These are phyloP conservation scores for Beauveria sp. DNA, from an alignment of 2,329 filamentous ascomycete species.

Conservation along the genomic window DNA sequence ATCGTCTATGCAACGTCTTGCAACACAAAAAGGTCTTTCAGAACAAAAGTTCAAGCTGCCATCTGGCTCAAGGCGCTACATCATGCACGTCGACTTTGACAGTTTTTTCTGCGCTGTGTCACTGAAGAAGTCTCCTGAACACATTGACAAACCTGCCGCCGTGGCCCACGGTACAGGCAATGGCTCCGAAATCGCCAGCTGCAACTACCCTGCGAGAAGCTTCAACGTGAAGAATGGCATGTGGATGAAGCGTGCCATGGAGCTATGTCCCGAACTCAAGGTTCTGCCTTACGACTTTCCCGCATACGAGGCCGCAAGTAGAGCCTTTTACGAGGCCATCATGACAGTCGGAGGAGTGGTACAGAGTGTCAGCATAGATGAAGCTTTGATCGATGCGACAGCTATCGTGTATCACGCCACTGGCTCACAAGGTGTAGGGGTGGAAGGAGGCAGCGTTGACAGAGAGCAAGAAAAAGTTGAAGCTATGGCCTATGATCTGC, in stretches of 20 bases:
- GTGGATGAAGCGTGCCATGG: constrained; percentile 93
- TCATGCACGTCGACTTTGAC: constrained; percentile 96
- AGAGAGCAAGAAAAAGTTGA: constrained; percentile 75
- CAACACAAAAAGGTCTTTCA: constrained; percentile 56
- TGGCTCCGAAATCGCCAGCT: constrained; percentile 93
- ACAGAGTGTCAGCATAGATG: constrained; percentile 95
- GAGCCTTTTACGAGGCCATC: constrained; percentile 79
- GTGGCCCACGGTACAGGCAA: constrained; percentile 81
- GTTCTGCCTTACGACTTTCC: constrained; percentile 94
- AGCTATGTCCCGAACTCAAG: constrained; percentile 77
- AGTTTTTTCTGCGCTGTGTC: constrained; percentile 97
- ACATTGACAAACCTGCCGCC: constrained; percentile 70
- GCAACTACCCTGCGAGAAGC: constrained; percentile 83
- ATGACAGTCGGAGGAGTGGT: constrained; percentile 73
- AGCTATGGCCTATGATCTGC: constrained; percentile 55
- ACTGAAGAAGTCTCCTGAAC: constrained; percentile 66
- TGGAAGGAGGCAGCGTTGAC: constrained; percentile 62
- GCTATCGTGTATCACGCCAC: constrained; percentile 56
- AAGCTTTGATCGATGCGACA: constrained; percentile 82
- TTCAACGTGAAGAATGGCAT: constrained; percentile 95
- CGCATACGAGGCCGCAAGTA: constrained; percentile 87
- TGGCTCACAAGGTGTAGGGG: constrained; percentile 55
- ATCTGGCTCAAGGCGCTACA: constrained; percentile 64
- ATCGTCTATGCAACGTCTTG: constrained; percentile 73
- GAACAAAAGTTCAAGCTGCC: constrained; percentile 40